Base-by-base conservation (phyloP, 1,139 yeast genomes). In the Diutina catenulata region DNA sequence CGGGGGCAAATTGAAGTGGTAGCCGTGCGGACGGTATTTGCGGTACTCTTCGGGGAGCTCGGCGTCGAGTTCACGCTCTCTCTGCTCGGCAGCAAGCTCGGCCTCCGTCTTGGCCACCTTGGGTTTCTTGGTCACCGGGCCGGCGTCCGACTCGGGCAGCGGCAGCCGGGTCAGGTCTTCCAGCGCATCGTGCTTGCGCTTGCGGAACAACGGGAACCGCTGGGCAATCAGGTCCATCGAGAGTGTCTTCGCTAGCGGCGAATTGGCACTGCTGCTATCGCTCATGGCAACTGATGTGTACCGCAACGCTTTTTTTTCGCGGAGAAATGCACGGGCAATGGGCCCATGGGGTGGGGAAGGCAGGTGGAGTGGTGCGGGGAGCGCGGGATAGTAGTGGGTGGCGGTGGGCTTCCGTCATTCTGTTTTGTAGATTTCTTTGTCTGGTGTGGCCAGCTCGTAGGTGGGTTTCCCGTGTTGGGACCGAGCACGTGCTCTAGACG, bases 1-100 rank as follows among this genome's bases (percentile, higher is more conserved):
- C 1, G 96, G 94, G 3, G 98, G 98, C 21, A 79, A 49, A 48
- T 84, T 86, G 59, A 91, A 76, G 47, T 62, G 60, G 55, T 54
- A 79, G 1, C 94, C 94, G 21, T 53, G 55, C 8, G 94, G 94
- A 49, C 93, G 70, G 53, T 65, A 81, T 53, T 75, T 80, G 39
- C 84, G 60, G 44, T 70, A 68, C 42, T 78, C 76, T 39, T 66
- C 76, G 1, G 87, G 86, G 37, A 80, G 59, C 46, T 63, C 71
- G 9, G 59, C 74, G 46, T 79, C 87, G 43, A 70, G 67, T 45
- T 65, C 63, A 41, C 57, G 59, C 50, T 81, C 93, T 21, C 57
- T 53, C 38, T 62, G 67, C 41, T 57, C 66, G 42, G 61, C 29
- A 11, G n/a, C 11, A 13, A 13, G 21, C 11, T 22, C 22, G 18